Evolutionary conservation across 306 rosid genomes (phyloP), one percentile per base, ranked within the genome.

Genomic region (Echinosophora koreensis): DNA sequence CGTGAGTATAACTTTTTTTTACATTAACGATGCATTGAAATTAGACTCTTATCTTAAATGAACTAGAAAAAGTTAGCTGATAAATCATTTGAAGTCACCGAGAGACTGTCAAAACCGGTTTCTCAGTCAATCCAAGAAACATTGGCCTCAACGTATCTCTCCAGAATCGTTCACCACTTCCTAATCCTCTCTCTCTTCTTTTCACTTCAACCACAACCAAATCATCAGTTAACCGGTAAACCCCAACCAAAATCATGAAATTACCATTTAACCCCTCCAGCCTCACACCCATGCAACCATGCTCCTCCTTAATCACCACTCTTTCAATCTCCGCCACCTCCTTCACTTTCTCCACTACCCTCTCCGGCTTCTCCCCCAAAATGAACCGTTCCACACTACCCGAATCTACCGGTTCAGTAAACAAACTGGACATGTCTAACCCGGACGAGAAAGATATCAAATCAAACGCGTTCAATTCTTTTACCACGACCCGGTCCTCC

Each of bases 381-480:
- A 88, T 62, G 44, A 92, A 84, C 70, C 90, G 52, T 8, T 92
- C 93, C 11, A 73, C 80, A 28, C 52, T 15, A 41, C 80, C 82
- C 3, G 85, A 69, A 16, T 81, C 47, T 0, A 68, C 87, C 38
- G 82, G 37, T 12, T 81, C 74, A 5, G 42, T 8, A 49, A 92
- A 51, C 62, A 90, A 37, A 9, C 91, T 83, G 51, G 89, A 86
- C 18, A 90, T 71, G n/a, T 90, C 90, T 1, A 90, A 73, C 2
- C 92, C 96, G 6, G 82, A 58, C 1, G 90, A 87, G 49, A 92
- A 84, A 0, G 86, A 84, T 2, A 92, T 92, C 73, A 92, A 49
- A 57, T 92, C 89, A 34, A 92, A 92, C 2, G 96, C 92, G 42
- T 89, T 90, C 77, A 92, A 46, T 11, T 28, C n/a, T 35, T 81